phyloP scores from a whole-genome alignment of 2,329 filamentous ascomycete species.

The Xylaria digitata region DNA sequence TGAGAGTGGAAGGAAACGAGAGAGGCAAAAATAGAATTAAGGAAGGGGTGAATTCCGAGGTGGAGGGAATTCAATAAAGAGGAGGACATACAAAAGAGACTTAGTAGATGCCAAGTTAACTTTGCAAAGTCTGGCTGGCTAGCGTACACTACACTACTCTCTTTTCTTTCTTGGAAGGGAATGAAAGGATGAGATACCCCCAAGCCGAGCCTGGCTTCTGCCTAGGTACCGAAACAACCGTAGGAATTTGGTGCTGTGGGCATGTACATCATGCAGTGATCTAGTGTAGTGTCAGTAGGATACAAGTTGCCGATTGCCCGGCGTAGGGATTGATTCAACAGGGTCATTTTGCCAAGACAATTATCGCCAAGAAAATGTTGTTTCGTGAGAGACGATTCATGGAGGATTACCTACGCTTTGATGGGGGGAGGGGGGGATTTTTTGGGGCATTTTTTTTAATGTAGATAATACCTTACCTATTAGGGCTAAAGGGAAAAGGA shows the following conservation, averaged over 20 bases:
- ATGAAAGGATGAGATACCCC: not conserved
- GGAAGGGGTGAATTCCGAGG: slow-evolving; percentile 30
- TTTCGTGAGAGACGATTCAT: slow-evolving; percentile 22
- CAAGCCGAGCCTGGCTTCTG: not conserved
- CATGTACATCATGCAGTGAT: not conserved
- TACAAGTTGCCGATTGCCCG: slow-evolving; percentile 22
- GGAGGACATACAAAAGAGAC: not conserved
- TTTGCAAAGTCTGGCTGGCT: slow-evolving; percentile 11
- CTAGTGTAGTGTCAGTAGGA: slow-evolving; percentile 6
- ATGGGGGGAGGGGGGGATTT: too few relatives aligned
- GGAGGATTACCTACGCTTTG: slow-evolving; percentile 1
- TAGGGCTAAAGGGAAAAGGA: too few relatives aligned
- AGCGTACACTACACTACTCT: not conserved
- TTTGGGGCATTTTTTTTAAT: too few relatives aligned
- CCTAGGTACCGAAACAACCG: not conserved
- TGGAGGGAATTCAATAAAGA: slow-evolving; percentile 26
- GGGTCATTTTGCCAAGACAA: slow-evolving; percentile 2
- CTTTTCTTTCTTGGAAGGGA: slow-evolving; percentile 4
- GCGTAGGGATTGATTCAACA: slow-evolving; percentile 6
- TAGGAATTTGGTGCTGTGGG: not conserved
- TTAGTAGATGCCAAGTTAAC: slow-evolving; percentile 25
- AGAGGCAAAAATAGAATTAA: slow-evolving; percentile 20
- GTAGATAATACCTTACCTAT: too few relatives aligned
- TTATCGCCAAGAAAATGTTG: slow-evolving; percentile 15
- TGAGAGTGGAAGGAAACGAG: slow-evolving; percentile 18